Evolutionary conservation across 129 eudicot genomes (phyloP), one percentile per base, ranked within the genome.

Genomic region (Lactuca saligna): DNA sequence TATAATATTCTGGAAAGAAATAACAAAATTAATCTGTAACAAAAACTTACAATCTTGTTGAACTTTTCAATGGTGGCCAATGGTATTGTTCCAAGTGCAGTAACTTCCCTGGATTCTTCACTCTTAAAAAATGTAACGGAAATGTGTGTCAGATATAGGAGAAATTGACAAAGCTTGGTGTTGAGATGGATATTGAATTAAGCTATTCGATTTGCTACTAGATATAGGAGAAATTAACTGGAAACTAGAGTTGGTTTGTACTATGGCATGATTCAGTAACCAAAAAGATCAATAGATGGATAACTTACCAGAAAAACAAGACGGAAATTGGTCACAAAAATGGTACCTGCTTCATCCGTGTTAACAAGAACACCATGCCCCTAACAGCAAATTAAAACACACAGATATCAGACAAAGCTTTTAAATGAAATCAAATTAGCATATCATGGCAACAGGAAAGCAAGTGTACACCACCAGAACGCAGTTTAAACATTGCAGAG

Each of bases 291-390:
- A 70, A 34, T 61, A 5, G 54, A 66, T 68, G 73, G 31, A 44
- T n/a, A 66, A 65, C 88, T 87, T 72, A 94, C 99, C 95, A 89
- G 64, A 81, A 93, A 89, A 55, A 94, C 90, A 65, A 94, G 91
- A 38, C 99, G 97, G 42, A 84, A 94, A 69, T 89, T 94, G 51
- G 99, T 94, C 38, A 94, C 97, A 44, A 84, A 84, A 84, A 85
- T 76, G 10, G 87, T 83, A 38, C 99, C 99, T 17, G 97, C 97
- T 80, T 94, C 96, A 72, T 87, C 89, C 12, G 85, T 85, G 71
- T 94, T 94, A 58, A 89, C 99, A 85, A 94, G 97, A 75, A 87
- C 93, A 32, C 92, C 97, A 83, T 77, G 53, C 63, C 91, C 97
- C 99, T 89, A 79, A 35, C 66, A 75, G 69, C 65, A 78, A 25